phyloP scores from a whole-genome alignment of 2,329 filamentous ascomycete species.

The Herpotrichia juniperi region DNA sequence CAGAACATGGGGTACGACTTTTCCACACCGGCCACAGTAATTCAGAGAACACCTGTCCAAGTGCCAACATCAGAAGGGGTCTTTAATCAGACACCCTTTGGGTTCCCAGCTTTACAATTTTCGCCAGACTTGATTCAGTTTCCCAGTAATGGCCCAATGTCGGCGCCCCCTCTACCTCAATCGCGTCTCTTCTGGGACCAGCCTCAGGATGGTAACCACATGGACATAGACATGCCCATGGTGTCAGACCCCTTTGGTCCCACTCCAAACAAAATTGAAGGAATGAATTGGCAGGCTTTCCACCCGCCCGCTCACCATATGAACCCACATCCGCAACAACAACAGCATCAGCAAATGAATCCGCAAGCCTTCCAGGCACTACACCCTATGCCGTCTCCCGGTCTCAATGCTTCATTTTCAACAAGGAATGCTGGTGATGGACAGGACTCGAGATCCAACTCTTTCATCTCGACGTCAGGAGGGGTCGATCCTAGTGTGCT shows the following conservation, averaged over 20 bases:
- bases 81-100: conserved; percentile 48
- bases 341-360: conserved; percentile 43
- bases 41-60: conserved; percentile 47
- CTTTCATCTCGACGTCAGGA: conserved; percentile 44
- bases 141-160: conserved; percentile 57
- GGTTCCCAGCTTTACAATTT: conserved; percentile 61
- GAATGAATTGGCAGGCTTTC: conserved; percentile 40
- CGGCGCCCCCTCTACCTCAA: conserved; percentile 64
- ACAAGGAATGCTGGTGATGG: conserved; percentile 24
- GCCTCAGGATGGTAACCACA: conserved; percentile 31
- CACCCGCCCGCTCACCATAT: conserved; percentile 36
- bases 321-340: too few relatives aligned
- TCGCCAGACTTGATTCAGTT: conserved; percentile 64
- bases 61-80: conserved; percentile 31
- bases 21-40: conserved; percentile 46
- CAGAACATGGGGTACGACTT: conserved; percentile 34
- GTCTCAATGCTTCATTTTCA: conserved; percentile 28
- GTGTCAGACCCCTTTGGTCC: conserved; percentile 42
- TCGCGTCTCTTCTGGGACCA: conserved; percentile 47
- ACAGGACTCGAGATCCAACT: conserved; percentile 29
- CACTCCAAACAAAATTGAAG: conserved; percentile 41
- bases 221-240: conserved; percentile 43
- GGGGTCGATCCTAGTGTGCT: conserved; percentile 57
- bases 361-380: conserved; percentile 40
- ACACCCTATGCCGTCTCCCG: conserved; percentile 33